phyloP scores from a whole-genome alignment of 441 rosid genomes.

The Populus tomentosa region DNA sequence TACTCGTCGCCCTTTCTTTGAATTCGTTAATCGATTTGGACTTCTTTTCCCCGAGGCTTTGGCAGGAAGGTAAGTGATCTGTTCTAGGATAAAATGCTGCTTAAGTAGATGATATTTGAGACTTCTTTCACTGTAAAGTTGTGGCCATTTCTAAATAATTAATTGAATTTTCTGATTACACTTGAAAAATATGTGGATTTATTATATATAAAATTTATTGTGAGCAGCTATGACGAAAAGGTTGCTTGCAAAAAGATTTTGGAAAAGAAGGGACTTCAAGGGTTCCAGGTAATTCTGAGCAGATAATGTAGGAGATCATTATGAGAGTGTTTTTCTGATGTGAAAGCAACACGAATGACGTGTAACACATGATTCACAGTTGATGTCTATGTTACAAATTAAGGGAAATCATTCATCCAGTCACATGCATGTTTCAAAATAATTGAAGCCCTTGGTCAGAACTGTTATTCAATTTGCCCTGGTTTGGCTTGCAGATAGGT shows the following conservation, averaged over 20 bases:
- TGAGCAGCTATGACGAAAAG: conserved; percentile 82
- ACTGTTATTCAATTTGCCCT: conserved; percentile 19
- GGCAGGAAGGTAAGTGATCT: conserved; percentile 75
- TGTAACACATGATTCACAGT: not conserved
- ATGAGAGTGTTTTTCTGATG: not conserved
- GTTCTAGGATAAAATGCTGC: conserved; percentile 2
- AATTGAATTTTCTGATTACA: conserved; percentile 12
- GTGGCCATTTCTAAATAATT: conserved; percentile 10
- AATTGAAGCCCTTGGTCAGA: not conserved
- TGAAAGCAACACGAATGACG: not conserved
- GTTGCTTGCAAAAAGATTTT: conserved; percentile 67
- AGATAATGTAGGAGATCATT: not conserved
- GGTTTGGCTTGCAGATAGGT: conserved; percentile 68
- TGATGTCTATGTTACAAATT: not conserved
- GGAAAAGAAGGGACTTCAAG: conserved; percentile 82
- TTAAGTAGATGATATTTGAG: not conserved
- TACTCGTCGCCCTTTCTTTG: conserved; percentile 90
- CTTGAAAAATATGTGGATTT: conserved; percentile 15
- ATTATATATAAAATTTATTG: conserved; percentile 19
- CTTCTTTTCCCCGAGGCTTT: conserved; percentile 67
- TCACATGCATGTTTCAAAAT: not conserved
- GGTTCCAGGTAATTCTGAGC: conserved; percentile 69
- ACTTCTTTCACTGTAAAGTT: not conserved
- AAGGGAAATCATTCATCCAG: not conserved
- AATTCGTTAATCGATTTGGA: conserved; percentile 85